Evolutionary conservation across 495 filamentous ascomycete genomes (phyloP).

Genomic region (Jackrogersella minutella): DNA sequence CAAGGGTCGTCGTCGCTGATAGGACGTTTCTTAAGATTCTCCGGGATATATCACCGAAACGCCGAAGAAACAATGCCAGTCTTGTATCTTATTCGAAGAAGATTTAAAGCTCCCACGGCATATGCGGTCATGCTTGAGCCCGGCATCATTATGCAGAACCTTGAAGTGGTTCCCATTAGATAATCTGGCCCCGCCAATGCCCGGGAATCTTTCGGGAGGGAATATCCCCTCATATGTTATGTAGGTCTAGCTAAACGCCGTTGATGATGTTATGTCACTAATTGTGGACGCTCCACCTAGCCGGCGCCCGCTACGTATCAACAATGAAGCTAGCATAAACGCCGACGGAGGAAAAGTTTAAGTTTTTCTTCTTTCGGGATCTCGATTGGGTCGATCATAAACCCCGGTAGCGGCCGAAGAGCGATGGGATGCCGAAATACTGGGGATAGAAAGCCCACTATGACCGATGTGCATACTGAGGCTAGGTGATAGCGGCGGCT

Average conservation of each 20-base stretch:
- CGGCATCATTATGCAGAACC: background rate
- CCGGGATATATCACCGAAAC: slow-evolving; percentile 10
- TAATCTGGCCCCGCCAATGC: background rate
- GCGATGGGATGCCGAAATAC: background rate
- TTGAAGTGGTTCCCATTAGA: background rate
- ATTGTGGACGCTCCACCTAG: too few relatives aligned
- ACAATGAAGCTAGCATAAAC: background rate
- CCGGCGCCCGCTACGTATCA: too few relatives aligned
- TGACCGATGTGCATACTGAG: background rate
- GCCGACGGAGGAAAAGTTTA: background rate
- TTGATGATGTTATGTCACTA: background rate
- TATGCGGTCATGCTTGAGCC: slow-evolving; percentile 32
- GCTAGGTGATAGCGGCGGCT: background rate
- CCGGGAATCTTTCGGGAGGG: background rate
- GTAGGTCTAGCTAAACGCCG: slow-evolving; percentile 23
- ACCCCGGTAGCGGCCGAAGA: background rate
- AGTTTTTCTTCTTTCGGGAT: slow-evolving; percentile 3
- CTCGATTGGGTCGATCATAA: background rate
- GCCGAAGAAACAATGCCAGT: slow-evolving; percentile 17
- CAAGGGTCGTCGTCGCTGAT: background rate
- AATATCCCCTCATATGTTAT: background rate
- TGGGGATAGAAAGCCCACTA: background rate
- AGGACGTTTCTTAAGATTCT: background rate
- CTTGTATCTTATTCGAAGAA: background rate
- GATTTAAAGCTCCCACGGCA: background rate